Percentiles rank a stretch among this genome's conserved stretches.
Evolutionary conservation across 2,329 filamentous ascomycete genomes (phyloP).

Genomic region (Botrytis fabae): DNA sequence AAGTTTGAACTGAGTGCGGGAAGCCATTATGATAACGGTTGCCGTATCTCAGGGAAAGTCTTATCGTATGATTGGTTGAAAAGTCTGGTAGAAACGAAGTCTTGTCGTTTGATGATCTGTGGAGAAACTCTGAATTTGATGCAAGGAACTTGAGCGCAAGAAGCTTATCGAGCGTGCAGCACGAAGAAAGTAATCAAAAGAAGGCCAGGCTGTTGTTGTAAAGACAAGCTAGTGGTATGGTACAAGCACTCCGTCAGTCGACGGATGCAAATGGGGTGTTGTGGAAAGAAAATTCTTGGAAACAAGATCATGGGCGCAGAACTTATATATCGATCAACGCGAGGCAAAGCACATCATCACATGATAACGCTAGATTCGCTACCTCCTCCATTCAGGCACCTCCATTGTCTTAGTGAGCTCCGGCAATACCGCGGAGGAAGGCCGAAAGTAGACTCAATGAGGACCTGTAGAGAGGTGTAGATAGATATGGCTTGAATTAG

Average conservation of each 20-base stretch:
- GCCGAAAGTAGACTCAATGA: background rate
- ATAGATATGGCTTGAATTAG: background rate
- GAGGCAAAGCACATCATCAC: background rate
- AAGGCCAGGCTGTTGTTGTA: background rate
- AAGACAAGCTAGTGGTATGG: background rate
- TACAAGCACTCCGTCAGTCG: background rate
- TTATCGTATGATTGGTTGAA: too few relatives aligned
- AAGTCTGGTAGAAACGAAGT: too few relatives aligned
- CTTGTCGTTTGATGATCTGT: too few relatives aligned
- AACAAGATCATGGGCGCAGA: background rate
- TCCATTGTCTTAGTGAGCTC: background rate
- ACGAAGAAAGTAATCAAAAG: accelerated
- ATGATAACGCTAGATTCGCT: background rate
- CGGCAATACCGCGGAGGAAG: background rate
- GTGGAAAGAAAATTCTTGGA: background rate
- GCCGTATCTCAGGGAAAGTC: too few relatives aligned
- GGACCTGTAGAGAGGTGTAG: background rate
- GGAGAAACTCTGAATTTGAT: too few relatives aligned
- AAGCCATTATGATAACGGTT: too few relatives aligned
- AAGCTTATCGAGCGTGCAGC: background rate
- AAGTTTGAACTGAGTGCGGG: too few relatives aligned
- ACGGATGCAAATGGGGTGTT: background rate
- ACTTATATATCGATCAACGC: background rate
- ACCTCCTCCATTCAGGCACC: background rate
- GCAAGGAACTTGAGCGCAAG: too few relatives aligned